phyloP scores from a whole-genome alignment of 2,329 filamentous ascomycete genomes.

The Sporothrix euskadiensis region DNA sequence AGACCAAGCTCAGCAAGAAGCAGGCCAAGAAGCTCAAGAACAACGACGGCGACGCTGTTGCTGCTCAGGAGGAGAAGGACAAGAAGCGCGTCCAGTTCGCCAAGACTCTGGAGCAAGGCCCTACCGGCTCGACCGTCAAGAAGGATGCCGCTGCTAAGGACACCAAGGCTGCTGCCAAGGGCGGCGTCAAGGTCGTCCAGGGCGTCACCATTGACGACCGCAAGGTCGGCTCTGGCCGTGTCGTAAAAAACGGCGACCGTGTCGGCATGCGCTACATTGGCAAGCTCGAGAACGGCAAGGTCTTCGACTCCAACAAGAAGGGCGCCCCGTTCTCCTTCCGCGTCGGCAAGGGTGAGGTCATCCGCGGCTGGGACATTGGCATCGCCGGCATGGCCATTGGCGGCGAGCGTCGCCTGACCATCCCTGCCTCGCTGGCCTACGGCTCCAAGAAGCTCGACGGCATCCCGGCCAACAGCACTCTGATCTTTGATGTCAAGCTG shows the following conservation, averaged over 20 bases:
- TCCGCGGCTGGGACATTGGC: conserved; percentile 98
- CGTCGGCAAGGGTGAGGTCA: conserved; percentile 90
- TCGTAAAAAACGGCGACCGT: conserved; percentile 85
- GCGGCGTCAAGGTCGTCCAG: conserved; percentile 73
- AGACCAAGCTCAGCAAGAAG: conserved; percentile 87
- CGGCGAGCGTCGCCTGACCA: conserved; percentile 87
- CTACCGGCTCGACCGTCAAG: conserved; percentile 65
- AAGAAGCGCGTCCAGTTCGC: conserved; percentile 99
- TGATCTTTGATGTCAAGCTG: conserved; percentile 90
- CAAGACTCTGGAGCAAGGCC: conserved; percentile 97
- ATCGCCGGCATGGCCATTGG: conserved; percentile 89
- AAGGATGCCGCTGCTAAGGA: conserved; percentile 41
- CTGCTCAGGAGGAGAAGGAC: conserved; percentile 61
- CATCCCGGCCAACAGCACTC: conserved; percentile 86
- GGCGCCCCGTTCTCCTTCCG: conserved; percentile 97
- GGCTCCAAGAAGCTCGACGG: conserved; percentile 79
- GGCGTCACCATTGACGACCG: conserved; percentile 95
- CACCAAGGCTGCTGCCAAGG: conserved; percentile 47
- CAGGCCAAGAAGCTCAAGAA: conserved; percentile 98
- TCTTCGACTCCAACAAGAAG: conserved; percentile 99
- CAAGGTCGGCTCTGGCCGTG: conserved; percentile 81
- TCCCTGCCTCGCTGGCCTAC: conserved; percentile 85
- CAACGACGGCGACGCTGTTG: conserved; percentile 87
- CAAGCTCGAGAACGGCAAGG: conserved; percentile 90
- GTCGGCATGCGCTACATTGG: conserved; percentile 97